These are phyloP conservation scores for Phlyctochytrium planicorne DNA, from an alignment of 192 early-diverging fungal genomes.

Conservation along the genomic window DNA sequence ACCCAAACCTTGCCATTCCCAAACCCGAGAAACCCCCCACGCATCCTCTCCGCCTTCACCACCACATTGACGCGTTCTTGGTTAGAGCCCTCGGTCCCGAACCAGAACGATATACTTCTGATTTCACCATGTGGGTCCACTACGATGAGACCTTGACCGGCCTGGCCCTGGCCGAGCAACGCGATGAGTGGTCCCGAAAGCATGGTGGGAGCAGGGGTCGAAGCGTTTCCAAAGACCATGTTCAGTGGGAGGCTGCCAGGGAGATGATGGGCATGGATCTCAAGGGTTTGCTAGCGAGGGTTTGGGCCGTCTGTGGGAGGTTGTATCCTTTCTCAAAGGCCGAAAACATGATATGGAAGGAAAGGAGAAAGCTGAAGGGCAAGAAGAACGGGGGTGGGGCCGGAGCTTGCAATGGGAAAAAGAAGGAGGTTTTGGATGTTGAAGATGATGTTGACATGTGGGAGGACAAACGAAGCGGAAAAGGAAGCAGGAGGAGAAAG, in stretches of 20 bases:
- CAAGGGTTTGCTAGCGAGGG: conserved; percentile 13
- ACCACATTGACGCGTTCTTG: conserved; percentile 23
- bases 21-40: conserved; percentile 9
- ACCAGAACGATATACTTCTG: conserved; percentile 23
- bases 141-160: conserved; percentile 13
- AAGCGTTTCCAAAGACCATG: conserved; percentile 8
- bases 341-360: conserved; percentile 26
- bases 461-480: neutral
- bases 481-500: neutral
- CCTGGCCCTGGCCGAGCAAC: conserved; percentile 9
- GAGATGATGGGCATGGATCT: conserved; percentile 13
- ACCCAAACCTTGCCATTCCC: neutral
- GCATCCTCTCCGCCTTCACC: conserved; percentile 14
- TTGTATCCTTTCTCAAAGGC: conserved; percentile 24
- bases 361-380: neutral
- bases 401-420: neutral
- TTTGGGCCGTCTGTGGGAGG: conserved; percentile 26
- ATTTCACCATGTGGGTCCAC: conserved; percentile 19
- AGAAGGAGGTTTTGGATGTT: neutral
- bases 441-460: neutral
- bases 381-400: neutral
- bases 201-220: conserved; percentile 23
- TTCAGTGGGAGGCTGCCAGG: conserved; percentile 21
- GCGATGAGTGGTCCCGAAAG: conserved; percentile 22
- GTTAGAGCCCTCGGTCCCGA: conserved; percentile 17